Conservation (phyloP, 2,329 filamentous ascomycete genomes). For the Ciborinia camelliae region DNA sequence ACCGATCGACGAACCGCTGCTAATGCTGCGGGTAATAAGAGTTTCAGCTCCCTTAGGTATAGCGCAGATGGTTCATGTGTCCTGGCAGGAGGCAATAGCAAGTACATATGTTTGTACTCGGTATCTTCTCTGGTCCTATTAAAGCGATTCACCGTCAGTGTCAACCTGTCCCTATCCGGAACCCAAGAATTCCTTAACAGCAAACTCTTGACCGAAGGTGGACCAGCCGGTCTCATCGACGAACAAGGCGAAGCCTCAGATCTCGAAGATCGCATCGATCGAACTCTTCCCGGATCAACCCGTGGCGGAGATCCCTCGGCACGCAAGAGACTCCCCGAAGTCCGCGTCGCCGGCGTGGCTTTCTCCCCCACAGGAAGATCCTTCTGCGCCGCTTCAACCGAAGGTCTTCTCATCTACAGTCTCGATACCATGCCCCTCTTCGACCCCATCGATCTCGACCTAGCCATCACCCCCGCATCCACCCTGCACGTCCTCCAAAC, state of each 20-base stretch:
- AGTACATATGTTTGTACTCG: slow-evolving; percentile 98
- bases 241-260: slow-evolving; percentile 86
- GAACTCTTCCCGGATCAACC: slow-evolving; percentile 77
- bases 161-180: slow-evolving; percentile 92
- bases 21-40: slow-evolving; percentile 85
- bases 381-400: slow-evolving; percentile 93
- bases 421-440: slow-evolving; percentile 82
- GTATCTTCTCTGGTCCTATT: slow-evolving; percentile 85
- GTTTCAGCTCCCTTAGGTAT: slow-evolving; percentile 83
- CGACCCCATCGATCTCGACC: slow-evolving; percentile 93
- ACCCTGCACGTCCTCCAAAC: slow-evolving; percentile 66
- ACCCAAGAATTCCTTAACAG: slow-evolving; percentile 98
- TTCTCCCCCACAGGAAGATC: slow-evolving; percentile 87
- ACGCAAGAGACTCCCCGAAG: slow-evolving; percentile 72
- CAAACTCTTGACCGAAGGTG: slow-evolving; percentile 84
- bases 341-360: slow-evolving; percentile 77
- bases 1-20: slow-evolving; percentile 87
- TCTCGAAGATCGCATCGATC: slow-evolving; percentile 77
- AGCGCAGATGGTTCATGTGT: slow-evolving; percentile 90
- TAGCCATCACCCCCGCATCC: slow-evolving; percentile 85
- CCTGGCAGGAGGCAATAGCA: slow-evolving; percentile 90
- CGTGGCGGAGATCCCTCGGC: slow-evolving; percentile 78
- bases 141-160: slow-evolving; percentile 92
- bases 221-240: slow-evolving; percentile 79
- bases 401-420: slow-evolving; percentile 90